A percentile compares a stretch with the other conserved stretches of the same genome.
Conservation (phyloP, 2,329 filamentous ascomycete genomes). For the Cercospora berteroae region DNA sequence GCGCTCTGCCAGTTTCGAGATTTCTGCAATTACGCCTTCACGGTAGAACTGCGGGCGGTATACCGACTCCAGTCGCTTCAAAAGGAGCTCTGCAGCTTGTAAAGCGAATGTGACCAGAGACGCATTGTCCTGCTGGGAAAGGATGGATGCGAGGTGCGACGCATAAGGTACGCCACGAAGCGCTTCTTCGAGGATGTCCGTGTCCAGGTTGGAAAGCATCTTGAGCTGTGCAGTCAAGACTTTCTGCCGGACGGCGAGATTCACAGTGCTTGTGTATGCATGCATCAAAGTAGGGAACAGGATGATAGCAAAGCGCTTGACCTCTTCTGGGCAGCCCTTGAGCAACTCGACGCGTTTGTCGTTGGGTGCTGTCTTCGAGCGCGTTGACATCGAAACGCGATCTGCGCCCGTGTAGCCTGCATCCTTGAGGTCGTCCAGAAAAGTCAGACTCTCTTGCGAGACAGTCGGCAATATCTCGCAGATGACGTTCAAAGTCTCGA, state of each 20-base stretch:
- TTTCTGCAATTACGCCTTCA: slow-evolving; percentile 91
- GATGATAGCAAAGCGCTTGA: slow-evolving; percentile 89
- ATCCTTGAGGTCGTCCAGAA: slow-evolving; percentile 51
- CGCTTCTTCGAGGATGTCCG: slow-evolving; percentile 77
- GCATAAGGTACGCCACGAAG: slow-evolving; percentile 87
- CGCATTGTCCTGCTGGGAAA: slow-evolving; percentile 92
- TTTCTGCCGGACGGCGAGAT: slow-evolving; percentile 89
- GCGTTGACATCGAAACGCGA: slow-evolving; percentile 43
- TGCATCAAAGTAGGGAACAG: slow-evolving; percentile 93
- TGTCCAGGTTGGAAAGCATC: slow-evolving; percentile 95
- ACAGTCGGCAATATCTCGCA: slow-evolving; percentile 86
- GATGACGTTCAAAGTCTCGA: slow-evolving; percentile 95
- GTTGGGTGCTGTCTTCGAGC: slow-evolving; percentile 60
- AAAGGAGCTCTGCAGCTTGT: slow-evolving; percentile 82
- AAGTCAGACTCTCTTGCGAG: slow-evolving; percentile 56
- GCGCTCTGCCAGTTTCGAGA: slow-evolving; percentile 70
- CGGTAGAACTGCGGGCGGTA: slow-evolving; percentile 97
- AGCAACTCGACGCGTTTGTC: slow-evolving; percentile 81
- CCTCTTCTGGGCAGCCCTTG: slow-evolving; percentile 76
- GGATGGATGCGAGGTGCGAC: slow-evolving; percentile 89
- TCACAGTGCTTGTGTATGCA: slow-evolving; percentile 96
- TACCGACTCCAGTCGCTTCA: slow-evolving; percentile 78
- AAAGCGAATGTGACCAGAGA: slow-evolving; percentile 82
- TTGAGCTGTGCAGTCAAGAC: slow-evolving; percentile 94
- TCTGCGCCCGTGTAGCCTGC: slow-evolving; percentile 51